Percentiles rank a stretch among this genome's conserved stretches.
phyloP scores from a whole-genome alignment of 768 basidiomycete species.

The Lactarius hengduanensis region DNA sequence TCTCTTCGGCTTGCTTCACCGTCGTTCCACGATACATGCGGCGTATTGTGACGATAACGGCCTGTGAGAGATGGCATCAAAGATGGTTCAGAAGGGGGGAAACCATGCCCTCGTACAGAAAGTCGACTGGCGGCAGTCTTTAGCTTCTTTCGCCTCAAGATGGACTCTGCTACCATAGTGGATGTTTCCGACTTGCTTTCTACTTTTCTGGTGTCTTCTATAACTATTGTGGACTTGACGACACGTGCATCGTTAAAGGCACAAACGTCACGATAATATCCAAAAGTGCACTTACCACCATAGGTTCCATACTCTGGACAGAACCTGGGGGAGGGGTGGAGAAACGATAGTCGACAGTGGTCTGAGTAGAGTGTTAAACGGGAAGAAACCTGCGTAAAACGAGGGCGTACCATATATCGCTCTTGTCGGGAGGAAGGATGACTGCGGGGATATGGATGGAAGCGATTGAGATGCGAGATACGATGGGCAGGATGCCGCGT shows the following conservation, averaged over 20 bases:
- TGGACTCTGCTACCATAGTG: conserved; percentile 10
- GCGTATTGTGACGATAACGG: conserved; percentile 19
- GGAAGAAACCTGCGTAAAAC: neutral
- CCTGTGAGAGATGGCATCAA: conserved; percentile 12
- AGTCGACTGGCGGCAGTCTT: conserved; percentile 19
- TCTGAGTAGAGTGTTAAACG: conserved; percentile 4
- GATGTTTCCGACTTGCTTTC: conserved; percentile 17
- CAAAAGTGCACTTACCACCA: conserved; percentile 2
- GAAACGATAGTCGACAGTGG: conserved; percentile 17
- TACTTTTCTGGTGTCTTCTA: conserved; percentile 10
- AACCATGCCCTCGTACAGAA: conserved; percentile 6
- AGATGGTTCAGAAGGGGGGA: neutral
- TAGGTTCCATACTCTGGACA: conserved; percentile 1
- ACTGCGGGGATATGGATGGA: conserved; percentile 21
- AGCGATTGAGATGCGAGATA: conserved; percentile 18
- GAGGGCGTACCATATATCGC: conserved; percentile 12
- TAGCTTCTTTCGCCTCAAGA: conserved; percentile 18
- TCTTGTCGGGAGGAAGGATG: conserved; percentile 10
- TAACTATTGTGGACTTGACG: conserved; percentile 5
- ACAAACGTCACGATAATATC: neutral
- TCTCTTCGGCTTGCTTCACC: conserved; percentile 22
- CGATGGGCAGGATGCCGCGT: conserved; percentile 19
- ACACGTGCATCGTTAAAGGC: neutral
- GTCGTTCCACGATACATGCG: conserved; percentile 19
- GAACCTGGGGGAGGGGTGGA: neutral